Evolutionary conservation across 2,329 filamentous ascomycete genomes (phyloP).

Genomic region (Fusarium zealandicum): DNA sequence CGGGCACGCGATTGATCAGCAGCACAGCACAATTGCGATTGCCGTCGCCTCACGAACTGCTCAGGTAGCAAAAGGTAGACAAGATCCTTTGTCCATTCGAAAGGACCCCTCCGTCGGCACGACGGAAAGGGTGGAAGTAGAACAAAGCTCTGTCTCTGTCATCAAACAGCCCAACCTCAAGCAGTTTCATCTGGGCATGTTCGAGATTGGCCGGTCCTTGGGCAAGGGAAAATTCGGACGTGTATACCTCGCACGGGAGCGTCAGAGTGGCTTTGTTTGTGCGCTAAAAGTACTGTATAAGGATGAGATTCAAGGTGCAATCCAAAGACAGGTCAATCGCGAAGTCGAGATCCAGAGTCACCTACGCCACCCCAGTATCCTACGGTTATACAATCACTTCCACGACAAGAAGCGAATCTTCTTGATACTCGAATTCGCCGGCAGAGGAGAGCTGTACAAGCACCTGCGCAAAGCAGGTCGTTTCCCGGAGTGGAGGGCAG

Average conservation of each 20-base stretch:
- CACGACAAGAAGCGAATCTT: conserved; percentile 76
- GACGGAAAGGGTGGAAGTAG: neutral
- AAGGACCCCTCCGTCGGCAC: neutral
- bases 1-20: too few species aligned
- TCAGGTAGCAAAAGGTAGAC: too few species aligned
- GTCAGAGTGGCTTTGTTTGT: conserved; percentile 71
- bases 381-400: conserved; percentile 74
- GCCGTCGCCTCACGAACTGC: too few species aligned
- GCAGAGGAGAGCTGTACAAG: conserved; percentile 72
- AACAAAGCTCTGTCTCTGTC: neutral
- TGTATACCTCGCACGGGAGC: conserved; percentile 74
- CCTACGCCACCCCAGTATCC: conserved; percentile 70
- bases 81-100: neutral
- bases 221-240: conserved; percentile 78
- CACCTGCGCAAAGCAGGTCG: conserved; percentile 70
- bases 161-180: neutral
- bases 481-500: conserved; percentile 73
- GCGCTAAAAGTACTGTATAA: conserved; percentile 77
- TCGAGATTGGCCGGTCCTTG: conserved; percentile 76
- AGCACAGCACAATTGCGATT: too few species aligned
- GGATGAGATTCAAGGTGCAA: conserved; percentile 69
- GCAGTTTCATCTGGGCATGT: conserved; percentile 62
- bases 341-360: conserved; percentile 80
- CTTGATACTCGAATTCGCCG: conserved; percentile 75
- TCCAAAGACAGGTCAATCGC: conserved; percentile 74